Conservation (phyloP, 305 asterid genomes). For the Lippia alba region DNA sequence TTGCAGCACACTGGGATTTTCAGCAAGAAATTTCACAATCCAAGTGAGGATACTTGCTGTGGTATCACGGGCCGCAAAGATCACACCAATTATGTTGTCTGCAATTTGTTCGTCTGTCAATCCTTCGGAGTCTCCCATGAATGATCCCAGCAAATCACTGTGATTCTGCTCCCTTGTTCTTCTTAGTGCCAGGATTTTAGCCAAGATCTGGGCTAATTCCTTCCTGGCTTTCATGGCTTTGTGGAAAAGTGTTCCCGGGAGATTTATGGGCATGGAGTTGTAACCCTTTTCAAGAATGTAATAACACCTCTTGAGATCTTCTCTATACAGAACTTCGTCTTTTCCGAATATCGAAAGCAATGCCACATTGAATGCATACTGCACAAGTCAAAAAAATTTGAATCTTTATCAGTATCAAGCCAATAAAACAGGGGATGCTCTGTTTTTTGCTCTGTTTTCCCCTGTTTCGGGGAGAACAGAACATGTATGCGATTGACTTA, state of each 20-base stretch:
- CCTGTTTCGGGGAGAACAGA: background rate
- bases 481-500: conserved; percentile 36
- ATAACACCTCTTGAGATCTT: conserved; percentile 84
- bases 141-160: conserved; percentile 74
- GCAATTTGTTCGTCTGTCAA: conserved; percentile 88
- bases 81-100: conserved; percentile 88
- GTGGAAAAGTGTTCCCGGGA: conserved; percentile 88
- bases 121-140: conserved; percentile 81
- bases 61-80: conserved; percentile 95
- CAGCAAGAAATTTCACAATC: conserved; percentile 89
- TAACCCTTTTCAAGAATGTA: conserved; percentile 88
- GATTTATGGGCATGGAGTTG: conserved; percentile 87
- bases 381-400: conserved; percentile 38
- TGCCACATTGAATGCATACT: conserved; percentile 97
- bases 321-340: conserved; percentile 73
- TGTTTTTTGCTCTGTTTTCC: conserved; percentile 36
- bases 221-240: conserved; percentile 92
- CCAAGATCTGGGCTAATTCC: conserved; percentile 71
- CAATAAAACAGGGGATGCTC: conserved; percentile 38
- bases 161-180: conserved; percentile 52
- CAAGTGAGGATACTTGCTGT: conserved; percentile 91
- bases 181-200: conserved; percentile 57
- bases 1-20: conserved; percentile 75
- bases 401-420: conserved; percentile 22
- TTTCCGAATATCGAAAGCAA: conserved; percentile 86